Percentiles rank a stretch among this genome's conserved stretches.
Conservation (phyloP, 441 rosid species). For the Erodium trifolium region DNA sequence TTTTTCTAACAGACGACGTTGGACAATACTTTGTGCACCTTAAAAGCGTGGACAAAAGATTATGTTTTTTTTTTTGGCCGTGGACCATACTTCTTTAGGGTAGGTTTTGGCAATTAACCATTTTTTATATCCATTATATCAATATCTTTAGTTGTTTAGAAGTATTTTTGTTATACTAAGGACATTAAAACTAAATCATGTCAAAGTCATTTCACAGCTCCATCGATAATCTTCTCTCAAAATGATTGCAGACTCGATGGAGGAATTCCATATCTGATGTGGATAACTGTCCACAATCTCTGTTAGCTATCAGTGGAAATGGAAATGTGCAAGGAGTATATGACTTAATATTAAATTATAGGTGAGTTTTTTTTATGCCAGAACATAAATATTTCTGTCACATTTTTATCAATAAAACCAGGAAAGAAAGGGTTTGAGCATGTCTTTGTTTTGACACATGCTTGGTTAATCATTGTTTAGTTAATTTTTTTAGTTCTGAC, state of each 20-base stretch:
- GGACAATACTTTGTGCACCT: too few relatives aligned
- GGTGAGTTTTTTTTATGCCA: slow-evolving; percentile 29
- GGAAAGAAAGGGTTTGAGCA: too few relatives aligned
- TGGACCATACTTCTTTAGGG: too few relatives aligned
- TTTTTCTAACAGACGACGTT: too few relatives aligned
- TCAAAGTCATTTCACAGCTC: neutral
- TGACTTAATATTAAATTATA: slow-evolving; percentile 80
- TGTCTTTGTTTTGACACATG: neutral
- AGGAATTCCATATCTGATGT: slow-evolving; percentile 44
- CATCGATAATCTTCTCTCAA: slow-evolving; percentile 15
- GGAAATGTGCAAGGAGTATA: slow-evolving; percentile 63
- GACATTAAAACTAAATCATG: neutral
- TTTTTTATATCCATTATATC: neutral
- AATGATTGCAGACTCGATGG: slow-evolving; percentile 55
- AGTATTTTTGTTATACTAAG: neutral
- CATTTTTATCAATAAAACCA: neutral
- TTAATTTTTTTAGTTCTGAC: neutral
- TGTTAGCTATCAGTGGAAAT: slow-evolving; percentile 66
- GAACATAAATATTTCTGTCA: neutral
- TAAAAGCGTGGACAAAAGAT: too few relatives aligned
- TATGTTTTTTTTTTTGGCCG: too few relatives aligned
- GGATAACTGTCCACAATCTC: slow-evolving; percentile 79
- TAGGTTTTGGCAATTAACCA: too few relatives aligned
- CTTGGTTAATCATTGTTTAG: neutral
- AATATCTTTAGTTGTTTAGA: neutral